These are phyloP conservation scores for Populus davidiana DNA, from an alignment of 345 rosid genomes.

Conservation along the genomic window DNA sequence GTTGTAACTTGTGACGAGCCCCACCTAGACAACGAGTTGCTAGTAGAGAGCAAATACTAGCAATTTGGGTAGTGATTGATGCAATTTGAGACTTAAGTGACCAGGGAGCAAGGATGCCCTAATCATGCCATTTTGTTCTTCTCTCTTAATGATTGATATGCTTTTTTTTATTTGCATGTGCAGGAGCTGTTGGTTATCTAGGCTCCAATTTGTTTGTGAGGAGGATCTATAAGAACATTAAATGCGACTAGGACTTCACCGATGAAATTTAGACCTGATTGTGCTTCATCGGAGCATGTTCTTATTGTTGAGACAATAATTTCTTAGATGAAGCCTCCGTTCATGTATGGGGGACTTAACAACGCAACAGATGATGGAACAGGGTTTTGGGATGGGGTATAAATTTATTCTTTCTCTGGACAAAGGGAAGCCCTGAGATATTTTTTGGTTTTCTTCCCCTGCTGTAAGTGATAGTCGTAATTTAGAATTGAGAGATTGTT, in stretches of 20 bases:
- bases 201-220: conserved; percentile 92
- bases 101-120: neutral
- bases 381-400: conserved; percentile 30
- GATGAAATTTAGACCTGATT: conserved; percentile 6
- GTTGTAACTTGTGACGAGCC: neutral
- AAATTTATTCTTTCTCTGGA: conserved; percentile 30
- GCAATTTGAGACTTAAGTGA: neutral
- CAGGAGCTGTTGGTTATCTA: conserved; percentile 93
- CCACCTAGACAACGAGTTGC: neutral
- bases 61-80: neutral
- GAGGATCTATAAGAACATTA: conserved; percentile 96
- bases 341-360: conserved; percentile 13
- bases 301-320: conserved; percentile 26
- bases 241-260: conserved; percentile 59
- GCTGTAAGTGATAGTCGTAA: conserved; percentile 49
- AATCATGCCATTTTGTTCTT: neutral
- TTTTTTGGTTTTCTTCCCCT: conserved; percentile 30
- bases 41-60: neutral
- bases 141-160: neutral
- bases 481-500: conserved; percentile 53
- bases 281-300: conserved; percentile 30
- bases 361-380: conserved; percentile 17
- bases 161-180: neutral
- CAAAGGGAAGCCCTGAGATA: conserved; percentile 34
- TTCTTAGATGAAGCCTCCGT: conserved; percentile 31